phyloP scores from a whole-genome alignment of 2,329 filamentous ascomycete species.

The Neonectria coccinea region DNA sequence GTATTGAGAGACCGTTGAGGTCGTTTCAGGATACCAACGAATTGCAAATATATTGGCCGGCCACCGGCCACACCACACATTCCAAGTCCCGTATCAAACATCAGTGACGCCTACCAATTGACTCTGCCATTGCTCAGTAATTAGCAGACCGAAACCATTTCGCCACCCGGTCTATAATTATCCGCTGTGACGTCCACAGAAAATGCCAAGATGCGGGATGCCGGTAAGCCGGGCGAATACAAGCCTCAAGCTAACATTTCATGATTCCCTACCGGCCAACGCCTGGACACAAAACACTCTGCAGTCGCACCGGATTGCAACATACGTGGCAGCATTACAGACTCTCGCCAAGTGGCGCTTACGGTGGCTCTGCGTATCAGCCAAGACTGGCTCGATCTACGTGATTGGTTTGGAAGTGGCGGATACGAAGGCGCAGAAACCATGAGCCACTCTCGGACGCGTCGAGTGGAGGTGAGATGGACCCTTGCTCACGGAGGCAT shows the following conservation, averaged over 20 bases:
- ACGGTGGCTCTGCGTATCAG: slow-evolving; percentile 19
- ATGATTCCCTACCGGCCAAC: neutral
- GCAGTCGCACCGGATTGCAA: neutral
- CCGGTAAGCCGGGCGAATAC: neutral
- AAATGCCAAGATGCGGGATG: neutral
- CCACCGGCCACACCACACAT: neutral
- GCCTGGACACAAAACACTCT: neutral
- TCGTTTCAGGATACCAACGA: neutral
- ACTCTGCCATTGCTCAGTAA: neutral
- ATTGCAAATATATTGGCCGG: neutral
- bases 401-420: slow-evolving; percentile 15
- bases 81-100: too few species aligned
- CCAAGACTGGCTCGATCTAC: neutral
- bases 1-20: neutral
- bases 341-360: slow-evolving; percentile 15
- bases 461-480: slow-evolving; percentile 14
- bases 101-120: neutral
- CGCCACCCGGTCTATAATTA: neutral
- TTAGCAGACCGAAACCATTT: neutral
- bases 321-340: slow-evolving; percentile 20
- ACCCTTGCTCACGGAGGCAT: neutral
- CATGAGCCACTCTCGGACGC: slow-evolving; percentile 20
- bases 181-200: neutral
- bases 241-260: neutral
- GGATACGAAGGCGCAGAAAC: slow-evolving; percentile 12